phyloP scores from a whole-genome alignment of 2,329 filamentous ascomycete genomes.

The Exophiala mesophila region DNA sequence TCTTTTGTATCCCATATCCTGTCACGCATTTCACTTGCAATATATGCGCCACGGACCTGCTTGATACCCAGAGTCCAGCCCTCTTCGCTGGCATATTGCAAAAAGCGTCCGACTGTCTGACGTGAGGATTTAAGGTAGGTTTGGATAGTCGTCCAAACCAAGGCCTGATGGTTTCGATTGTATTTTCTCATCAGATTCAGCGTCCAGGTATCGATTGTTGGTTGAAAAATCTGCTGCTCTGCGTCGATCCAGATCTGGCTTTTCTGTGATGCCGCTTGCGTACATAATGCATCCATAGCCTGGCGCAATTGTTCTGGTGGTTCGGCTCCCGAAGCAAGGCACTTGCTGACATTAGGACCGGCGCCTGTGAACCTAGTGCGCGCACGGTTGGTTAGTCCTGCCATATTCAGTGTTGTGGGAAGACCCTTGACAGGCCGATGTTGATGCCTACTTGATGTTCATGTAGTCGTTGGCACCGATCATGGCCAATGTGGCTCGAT shows the following conservation, averaged over 20 bases:
- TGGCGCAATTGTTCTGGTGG: constrained; percentile 38
- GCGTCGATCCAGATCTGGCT: constrained; percentile 50
- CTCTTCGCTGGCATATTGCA: constrained; percentile 42
- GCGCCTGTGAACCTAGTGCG: constrained; percentile 49
- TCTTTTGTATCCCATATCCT: constrained; percentile 45
- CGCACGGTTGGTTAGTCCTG: too few species aligned
- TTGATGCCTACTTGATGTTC: constrained; percentile 46
- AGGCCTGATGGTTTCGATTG: constrained; percentile 39
- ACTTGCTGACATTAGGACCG: constrained; percentile 38
- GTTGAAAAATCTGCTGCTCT: constrained; percentile 50
- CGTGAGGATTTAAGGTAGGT: constrained; percentile 48
- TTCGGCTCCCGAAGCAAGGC: constrained; percentile 34
- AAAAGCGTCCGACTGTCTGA: constrained; percentile 40
- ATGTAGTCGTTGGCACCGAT: constrained; percentile 48
- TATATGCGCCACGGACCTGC: constrained; percentile 50
- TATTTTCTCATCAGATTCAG: constrained; percentile 50
- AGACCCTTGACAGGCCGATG: too few species aligned
- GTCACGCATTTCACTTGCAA: constrained; percentile 45
- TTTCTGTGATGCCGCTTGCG: constrained; percentile 38
- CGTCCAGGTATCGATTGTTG: constrained; percentile 49
- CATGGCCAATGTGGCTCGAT: constrained; percentile 50
- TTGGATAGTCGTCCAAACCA: constrained; percentile 50
- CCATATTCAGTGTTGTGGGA: too few species aligned
- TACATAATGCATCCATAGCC: constrained; percentile 42
- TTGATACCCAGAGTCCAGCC: constrained; percentile 49